These are phyloP conservation scores for Galium porrigens DNA, from an alignment of 305 asterid species.

Conservation along the genomic window DNA sequence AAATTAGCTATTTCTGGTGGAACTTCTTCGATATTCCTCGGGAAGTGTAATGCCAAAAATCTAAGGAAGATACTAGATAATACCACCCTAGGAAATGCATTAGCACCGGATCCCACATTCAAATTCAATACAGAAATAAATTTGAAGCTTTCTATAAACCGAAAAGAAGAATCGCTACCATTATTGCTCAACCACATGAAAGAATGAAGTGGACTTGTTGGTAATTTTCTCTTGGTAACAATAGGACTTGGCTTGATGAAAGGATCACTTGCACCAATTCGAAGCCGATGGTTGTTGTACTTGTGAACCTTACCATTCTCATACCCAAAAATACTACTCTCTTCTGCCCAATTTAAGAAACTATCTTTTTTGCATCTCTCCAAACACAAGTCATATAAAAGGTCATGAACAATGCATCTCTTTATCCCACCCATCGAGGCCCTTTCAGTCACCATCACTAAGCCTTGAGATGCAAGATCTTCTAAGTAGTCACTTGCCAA, in stretches of 20 bases:
- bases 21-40: accelerated
- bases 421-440: not conserved
- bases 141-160: not conserved
- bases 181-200: not conserved
- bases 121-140: conserved; percentile 4
- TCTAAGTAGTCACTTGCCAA: too few relatives aligned
- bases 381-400: not conserved
- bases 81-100: not conserved
- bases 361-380: conserved; percentile 3
- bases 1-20: not conserved
- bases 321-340: not conserved
- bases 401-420: not conserved
- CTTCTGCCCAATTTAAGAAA: not conserved
- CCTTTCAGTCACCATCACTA: not conserved
- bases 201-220: not conserved
- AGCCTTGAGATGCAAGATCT: too few relatives aligned
- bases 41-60: not conserved
- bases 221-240: not conserved
- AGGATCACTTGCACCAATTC: not conserved
- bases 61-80: not conserved
- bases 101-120: not conserved
- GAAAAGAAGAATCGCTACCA: not conserved
- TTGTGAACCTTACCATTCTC: not conserved
- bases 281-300: not conserved
- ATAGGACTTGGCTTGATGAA: not conserved